Base-by-base conservation (phyloP, 805 yeast genomes). In the Lachancea sp. region DNA sequence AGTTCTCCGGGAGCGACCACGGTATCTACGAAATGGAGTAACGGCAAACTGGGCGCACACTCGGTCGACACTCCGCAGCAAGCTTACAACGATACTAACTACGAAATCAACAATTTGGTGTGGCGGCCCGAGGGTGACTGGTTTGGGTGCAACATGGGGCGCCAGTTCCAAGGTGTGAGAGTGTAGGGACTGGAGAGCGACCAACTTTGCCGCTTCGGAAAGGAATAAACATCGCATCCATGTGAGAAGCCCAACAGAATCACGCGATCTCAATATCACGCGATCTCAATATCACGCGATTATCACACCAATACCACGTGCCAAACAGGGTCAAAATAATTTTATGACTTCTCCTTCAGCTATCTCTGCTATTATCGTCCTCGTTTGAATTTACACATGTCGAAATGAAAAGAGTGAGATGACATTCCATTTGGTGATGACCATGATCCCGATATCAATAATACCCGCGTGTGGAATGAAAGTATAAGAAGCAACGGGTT, bases 61-160 rank as follows among this genome's bases (percentile, higher is more conserved):
- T 42, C 38, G 1, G 19, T 52, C 28, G 51, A 51, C 31, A 45
- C 51, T 17, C 70, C 72, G 13, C 54, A 60, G 22, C 67, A 71
- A 43, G 79, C 77, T 6, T 80, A 74, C 56, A 70, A 72, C 29
- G 89, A 79, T 43, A 70, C 73, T 3, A 60, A 75, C 48, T 39
- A 39, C 34, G 97, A 89, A 60, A 73, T 88, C 16, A 89, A 88
- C 61, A 77, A 80, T 52, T 78, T 81, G 11, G 68, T 80, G 33
- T 87, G 96, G 95, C 70, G 71, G 39, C 71, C 73, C 6, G 60
- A 64, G 17, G 95, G 90, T 11, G 80, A 79, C 47, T 87, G 95
- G 94, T 69, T 86, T 48, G 96, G 94, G 3, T 75, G 77, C 7
- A 77, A 80, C 18, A 67, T 76, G 42, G 90, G 89, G 2, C 75